A percentile compares a stretch with the other conserved stretches of the same genome.
Conservation (phyloP, 257 asterid genomes). For the Nicotiana otophora region DNA sequence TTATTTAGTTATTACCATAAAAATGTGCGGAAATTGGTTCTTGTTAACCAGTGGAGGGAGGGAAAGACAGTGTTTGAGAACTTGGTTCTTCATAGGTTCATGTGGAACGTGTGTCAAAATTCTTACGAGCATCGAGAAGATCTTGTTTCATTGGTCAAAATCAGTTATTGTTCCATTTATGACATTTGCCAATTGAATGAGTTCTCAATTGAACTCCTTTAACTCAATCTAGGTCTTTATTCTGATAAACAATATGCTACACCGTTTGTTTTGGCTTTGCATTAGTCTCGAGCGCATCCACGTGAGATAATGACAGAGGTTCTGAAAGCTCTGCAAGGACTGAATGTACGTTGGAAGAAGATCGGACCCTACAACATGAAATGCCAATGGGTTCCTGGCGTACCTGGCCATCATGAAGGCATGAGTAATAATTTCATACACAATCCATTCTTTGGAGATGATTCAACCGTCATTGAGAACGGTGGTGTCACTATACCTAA, state of each 20-base stretch:
- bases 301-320: constrained; percentile 94
- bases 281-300: constrained; percentile 86
- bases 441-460: constrained; percentile 45
- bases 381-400: constrained; percentile 66
- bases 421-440: constrained; percentile 35
- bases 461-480: constrained; percentile 47
- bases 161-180: background rate
- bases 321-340: constrained; percentile 75
- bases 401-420: constrained; percentile 40
- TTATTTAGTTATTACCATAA: too few relatives aligned
- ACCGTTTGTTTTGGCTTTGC: constrained; percentile 12
- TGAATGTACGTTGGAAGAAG: constrained; percentile 79
- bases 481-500: constrained; percentile 38
- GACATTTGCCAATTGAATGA: background rate
- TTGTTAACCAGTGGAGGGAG: background rate
- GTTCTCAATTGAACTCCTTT: background rate
- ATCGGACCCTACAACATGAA: constrained; percentile 89
- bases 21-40: background rate
- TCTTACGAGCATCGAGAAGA: background rate
- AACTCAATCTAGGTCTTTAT: background rate
- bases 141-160: background rate
- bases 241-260: background rate
- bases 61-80: background rate
- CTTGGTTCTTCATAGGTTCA: background rate
- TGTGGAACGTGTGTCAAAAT: background rate